Percentiles rank a stretch among this genome's conserved stretches.
These are phyloP conservation scores for Cryphonectria naterciae DNA, from an alignment of 2,329 filamentous ascomycete genomes.

Conservation along the genomic window DNA sequence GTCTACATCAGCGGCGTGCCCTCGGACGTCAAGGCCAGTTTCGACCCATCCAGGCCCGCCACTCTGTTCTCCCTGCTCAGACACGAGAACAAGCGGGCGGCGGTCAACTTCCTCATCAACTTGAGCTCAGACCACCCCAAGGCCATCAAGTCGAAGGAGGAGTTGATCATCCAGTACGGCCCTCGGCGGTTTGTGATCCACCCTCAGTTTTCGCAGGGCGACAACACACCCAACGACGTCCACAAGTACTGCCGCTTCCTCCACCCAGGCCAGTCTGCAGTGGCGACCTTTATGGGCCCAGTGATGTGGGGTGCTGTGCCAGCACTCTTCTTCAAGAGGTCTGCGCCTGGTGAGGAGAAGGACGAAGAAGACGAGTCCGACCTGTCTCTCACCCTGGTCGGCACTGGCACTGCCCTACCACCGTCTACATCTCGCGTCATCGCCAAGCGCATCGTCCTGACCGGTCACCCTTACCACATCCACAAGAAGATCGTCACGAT, in stretches of 20 bases:
- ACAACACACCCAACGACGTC: conserved; percentile 91
- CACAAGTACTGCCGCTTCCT: conserved; percentile 95
- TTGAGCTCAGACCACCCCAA: conserved; percentile 75
- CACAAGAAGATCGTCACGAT: conserved; percentile 97
- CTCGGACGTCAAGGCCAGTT: conserved; percentile 47
- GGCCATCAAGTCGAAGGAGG: conserved; percentile 88
- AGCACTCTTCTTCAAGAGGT: conserved; percentile 80
- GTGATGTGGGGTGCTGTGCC: conserved; percentile 93
- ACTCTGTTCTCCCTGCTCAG: conserved; percentile 84
- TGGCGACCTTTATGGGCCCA: conserved; percentile 88
- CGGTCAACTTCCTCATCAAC: conserved; percentile 87
- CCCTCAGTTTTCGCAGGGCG: conserved; percentile 86
- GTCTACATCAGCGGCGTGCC: conserved; percentile 69
- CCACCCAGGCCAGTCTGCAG: conserved; percentile 85
- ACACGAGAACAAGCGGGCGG: conserved; percentile 93
- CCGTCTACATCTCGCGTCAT: conserved; percentile 79
- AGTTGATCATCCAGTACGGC: conserved; percentile 89
- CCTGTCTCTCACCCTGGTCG: conserved; percentile 72
- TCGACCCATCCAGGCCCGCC: conserved; percentile 62
- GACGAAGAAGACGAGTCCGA: conserved; percentile 49
- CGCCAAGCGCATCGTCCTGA: conserved; percentile 91
- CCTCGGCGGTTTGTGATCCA: conserved; percentile 85
- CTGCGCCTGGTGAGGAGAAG: conserved; percentile 46
- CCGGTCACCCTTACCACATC: conserved; percentile 97
- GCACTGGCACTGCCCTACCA: conserved; percentile 83